Evolutionary conservation across 1,139 yeast species (phyloP), one percentile per base, ranked within the genome.

Genomic region (Suhomyces kunorum): DNA sequence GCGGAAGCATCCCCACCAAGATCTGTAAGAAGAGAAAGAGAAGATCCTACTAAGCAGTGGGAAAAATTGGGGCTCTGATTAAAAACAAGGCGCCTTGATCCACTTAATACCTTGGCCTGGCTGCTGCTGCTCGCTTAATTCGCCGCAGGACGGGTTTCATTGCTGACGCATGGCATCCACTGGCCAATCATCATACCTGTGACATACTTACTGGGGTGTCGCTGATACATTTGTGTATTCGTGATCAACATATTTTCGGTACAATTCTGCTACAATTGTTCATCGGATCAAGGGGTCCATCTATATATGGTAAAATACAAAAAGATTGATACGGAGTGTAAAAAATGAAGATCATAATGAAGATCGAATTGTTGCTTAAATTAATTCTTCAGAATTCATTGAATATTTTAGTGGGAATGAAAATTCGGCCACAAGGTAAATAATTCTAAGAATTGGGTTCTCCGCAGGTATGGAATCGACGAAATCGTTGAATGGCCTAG

Each of bases 1-100:
- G 43, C 42, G 27, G 32, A 20, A 14, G 20, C 8, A 8, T 28
- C 16, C 32, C 36, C 13, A 32, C 37, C 27, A 51, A 53, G 13
- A 50, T 52, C 25, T 47, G 53, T 36, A 54, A 49, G 43, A 57
- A 57, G 56, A 62, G 61, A 54, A 61, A 60, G 56, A 59, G 59
- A 53, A 62, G 67, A 60, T 51, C 63, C 30, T 61, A 61, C 61
- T 48, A 49, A 45, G 24, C 32, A n/a, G 18, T 8, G 16, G n/a
- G 32, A 20, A 16, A 11, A 16, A 13, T 23, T 14, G 13, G 26
- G 12, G 3, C 22, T 17, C 36, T 14, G 22, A 11, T 4, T 13
- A 28, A 29, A 36, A 36, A 18, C 11, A 13, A 20, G 27, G 37
- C 16, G 15, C 32, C 28, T 28, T 38, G 40, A 11, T 32, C 30